phyloP scores from a whole-genome alignment of 495 filamentous ascomycete genomes.

The Lepidopterella palustris region DNA sequence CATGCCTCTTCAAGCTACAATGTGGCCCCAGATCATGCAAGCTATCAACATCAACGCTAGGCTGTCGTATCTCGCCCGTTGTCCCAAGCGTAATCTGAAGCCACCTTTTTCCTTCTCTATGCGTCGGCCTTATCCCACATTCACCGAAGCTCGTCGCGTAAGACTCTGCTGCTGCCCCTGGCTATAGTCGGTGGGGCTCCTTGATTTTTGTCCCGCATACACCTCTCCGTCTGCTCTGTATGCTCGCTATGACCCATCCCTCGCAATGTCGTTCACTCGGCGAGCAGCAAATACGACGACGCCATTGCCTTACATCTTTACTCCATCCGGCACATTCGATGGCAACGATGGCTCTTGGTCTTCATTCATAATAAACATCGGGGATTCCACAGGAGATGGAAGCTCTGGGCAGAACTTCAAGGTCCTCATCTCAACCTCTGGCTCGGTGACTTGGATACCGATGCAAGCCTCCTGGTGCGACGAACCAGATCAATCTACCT shows the following conservation, averaged over 20 bases:
- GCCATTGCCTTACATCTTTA: slow-evolving; percentile 8
- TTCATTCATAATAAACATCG: slow-evolving; percentile 24
- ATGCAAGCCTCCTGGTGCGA: slow-evolving; percentile 10
- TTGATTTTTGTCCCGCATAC: neutral
- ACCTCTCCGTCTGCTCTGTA: slow-evolving; percentile 7
- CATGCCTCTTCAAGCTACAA: neutral
- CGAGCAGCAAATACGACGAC: slow-evolving; percentile 16
- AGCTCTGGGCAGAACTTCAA: slow-evolving; percentile 21
- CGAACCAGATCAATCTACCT: slow-evolving; percentile 4
- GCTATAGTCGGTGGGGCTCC: too few relatives aligned
- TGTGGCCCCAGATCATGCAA: neutral
- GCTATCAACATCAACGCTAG: too few relatives aligned
- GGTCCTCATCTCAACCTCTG: slow-evolving; percentile 16
- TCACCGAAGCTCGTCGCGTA: too few relatives aligned
- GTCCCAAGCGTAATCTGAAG: too few relatives aligned
- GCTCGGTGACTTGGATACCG: slow-evolving; percentile 10
- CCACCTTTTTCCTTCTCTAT: too few relatives aligned
- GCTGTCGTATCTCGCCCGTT: too few relatives aligned
- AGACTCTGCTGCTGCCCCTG: too few relatives aligned
- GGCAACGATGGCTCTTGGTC: slow-evolving; percentile 32
- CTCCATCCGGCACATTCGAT: slow-evolving; percentile 13
- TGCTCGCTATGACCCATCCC: neutral
- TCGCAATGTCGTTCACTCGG: slow-evolving; percentile 15
- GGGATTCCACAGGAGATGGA: slow-evolving; percentile 4
- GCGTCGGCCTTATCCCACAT: too few relatives aligned